Evolutionary conservation across 2,329 filamentous ascomycete species (phyloP), one percentile per base, ranked within the genome.

Genomic region (Pseudocercospora crystallina): DNA sequence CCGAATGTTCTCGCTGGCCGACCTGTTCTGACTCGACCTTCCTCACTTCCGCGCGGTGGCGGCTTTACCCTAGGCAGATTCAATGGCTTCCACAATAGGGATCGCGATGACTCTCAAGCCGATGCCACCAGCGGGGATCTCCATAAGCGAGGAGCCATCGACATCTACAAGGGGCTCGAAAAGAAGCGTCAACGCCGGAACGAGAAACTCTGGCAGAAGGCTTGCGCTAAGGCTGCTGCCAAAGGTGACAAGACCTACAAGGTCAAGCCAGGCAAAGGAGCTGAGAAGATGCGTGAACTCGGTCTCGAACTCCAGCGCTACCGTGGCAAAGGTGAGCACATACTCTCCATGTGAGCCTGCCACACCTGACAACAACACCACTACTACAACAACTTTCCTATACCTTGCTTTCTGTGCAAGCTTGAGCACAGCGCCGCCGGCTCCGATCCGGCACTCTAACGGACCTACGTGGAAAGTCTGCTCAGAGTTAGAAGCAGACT

Each of bases 101-200:
- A 26, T 26, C 70, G 74, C 49, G 40, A 45, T 17, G 69, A 72
- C 31, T 71, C 74, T 14, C 68, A 71, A 41, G 69, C 62, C 20
- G 62, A 64, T 10, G 68, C 65, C 9, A 63, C 67, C n/a, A 66
- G 66, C 5, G 56, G 51, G 11, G 80, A 85, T 43, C 74, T 83
- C 36, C 90, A 94, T 57, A 81, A 89, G 8, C 87, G 94, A 56
- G 90, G 90, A n/a, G 91, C 94, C 32, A 95, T 99, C 60, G 94
- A 97, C 71, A 99, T 96, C 55, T 89, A 96, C 71, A 95, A 96
- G 70, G 94, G 94, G 8, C 81, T 99, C 1, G 94, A 99, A 75
- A 86, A 89, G 72, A 97, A 96, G 76, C 86, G 91, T 20, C 89
- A 94, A 74, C 85, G 94, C 58, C 87, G 94, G 61, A 90, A 87